These are phyloP conservation scores for Amylostereum areolatum DNA, from an alignment of 1,284 basidiomycete species.

Conservation along the genomic window DNA sequence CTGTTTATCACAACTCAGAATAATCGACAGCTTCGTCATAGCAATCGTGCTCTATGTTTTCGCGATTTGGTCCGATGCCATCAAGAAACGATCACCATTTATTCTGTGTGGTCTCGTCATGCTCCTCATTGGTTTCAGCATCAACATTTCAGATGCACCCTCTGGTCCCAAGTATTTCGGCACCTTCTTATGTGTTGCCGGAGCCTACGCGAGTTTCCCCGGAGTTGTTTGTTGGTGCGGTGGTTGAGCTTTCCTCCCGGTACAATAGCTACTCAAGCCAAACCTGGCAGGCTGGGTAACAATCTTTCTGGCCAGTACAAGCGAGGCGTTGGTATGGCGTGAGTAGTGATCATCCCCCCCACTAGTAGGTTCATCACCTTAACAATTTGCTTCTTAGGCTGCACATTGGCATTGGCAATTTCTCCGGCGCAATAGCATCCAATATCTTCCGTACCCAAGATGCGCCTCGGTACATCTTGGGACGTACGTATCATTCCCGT, in stretches of 20 bases:
- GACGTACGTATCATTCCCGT: slow-evolving; percentile 36
- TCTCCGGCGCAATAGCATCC: slow-evolving; percentile 47
- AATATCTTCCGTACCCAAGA: slow-evolving; percentile 58
- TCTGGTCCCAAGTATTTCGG: slow-evolving; percentile 62
- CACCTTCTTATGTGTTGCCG: slow-evolving; percentile 56
- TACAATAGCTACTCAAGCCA: not conserved
- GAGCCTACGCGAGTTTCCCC: slow-evolving; percentile 56
- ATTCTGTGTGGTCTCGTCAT: slow-evolving; percentile 48
- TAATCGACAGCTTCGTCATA: slow-evolving; percentile 14
- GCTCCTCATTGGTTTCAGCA: slow-evolving; percentile 54
- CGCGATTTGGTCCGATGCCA: slow-evolving; percentile 54
- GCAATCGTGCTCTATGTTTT: slow-evolving; percentile 48
- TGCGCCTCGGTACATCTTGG: slow-evolving; percentile 52
- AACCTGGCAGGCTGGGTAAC: slow-evolving; percentile 42
- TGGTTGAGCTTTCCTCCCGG: not conserved
- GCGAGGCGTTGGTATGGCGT: slow-evolving; percentile 55
- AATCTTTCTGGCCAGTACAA: slow-evolving; percentile 63
- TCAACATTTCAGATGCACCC: slow-evolving; percentile 51
- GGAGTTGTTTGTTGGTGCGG: slow-evolving; percentile 61
- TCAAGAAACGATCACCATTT: slow-evolving; percentile 53
- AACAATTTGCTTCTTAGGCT: slow-evolving; percentile 14
- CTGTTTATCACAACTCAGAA: not conserved
- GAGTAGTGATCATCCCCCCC: not conserved
- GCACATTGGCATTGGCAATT: slow-evolving; percentile 59
- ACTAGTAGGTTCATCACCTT: not conserved